Percentiles rank a stretch among this genome's conserved stretches.
Evolutionary conservation across 305 asterid species (phyloP).

Genomic region (Fraxinus sp.): DNA sequence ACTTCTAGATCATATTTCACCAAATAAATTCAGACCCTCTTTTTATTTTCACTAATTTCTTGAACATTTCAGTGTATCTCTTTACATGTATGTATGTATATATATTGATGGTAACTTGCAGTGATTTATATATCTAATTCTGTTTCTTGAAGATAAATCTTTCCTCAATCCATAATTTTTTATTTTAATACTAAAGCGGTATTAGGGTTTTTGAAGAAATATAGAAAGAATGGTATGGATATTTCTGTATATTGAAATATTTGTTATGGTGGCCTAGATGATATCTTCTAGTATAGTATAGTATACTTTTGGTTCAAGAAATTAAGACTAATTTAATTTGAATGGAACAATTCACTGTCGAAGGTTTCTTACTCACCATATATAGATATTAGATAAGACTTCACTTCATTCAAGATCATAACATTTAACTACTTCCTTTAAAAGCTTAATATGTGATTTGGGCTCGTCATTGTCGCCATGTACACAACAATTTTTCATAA

Average conservation of each 20-base stretch:
- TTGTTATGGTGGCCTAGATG: background rate
- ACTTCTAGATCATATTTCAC: conserved; percentile 15
- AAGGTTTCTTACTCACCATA: background rate
- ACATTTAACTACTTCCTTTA: background rate
- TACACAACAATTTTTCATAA: background rate
- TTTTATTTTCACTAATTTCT: conserved; percentile 2
- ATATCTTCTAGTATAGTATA: too few relatives aligned
- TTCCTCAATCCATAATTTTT: background rate
- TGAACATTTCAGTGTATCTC: background rate
- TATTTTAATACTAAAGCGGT: conserved; percentile 8
- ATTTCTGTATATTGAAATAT: background rate
- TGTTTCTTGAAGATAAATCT: background rate
- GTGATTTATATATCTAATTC: background rate
- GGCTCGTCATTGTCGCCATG: background rate
- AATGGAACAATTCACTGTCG: background rate
- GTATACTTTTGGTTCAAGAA: background rate
- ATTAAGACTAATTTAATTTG: background rate
- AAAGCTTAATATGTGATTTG: background rate
- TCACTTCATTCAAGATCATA: too few relatives aligned
- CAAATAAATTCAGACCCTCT: conserved; percentile 19
- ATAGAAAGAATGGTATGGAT: background rate
- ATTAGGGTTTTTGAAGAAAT: conserved; percentile 29
- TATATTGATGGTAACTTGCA: background rate
- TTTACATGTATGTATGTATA: background rate
- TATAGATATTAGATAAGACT: background rate